Base-by-base conservation (phyloP, 345 rosid genomes). In the Pseudoturritis turrita region DNA sequence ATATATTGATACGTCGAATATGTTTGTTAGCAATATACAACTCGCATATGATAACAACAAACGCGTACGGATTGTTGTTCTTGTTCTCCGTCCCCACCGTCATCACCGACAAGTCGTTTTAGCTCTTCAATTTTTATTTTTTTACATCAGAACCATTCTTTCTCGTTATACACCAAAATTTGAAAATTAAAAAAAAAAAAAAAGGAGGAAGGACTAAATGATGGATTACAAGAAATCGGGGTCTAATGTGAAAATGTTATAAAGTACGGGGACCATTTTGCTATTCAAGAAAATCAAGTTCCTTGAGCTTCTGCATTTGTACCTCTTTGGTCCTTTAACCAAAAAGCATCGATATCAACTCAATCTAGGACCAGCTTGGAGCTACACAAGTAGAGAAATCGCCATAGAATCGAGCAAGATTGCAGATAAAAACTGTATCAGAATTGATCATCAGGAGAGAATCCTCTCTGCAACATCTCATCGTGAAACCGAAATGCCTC, bases 401-500 rank as follows among this genome's bases (percentile, higher is more conserved):
- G 26, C 45, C 18, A 21, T 5, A 37, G 17, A 56, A 33, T 10
- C 7, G 8, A 36, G 45, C 9, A 69, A 45, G n/a, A 44, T 6
- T 52, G 6, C 56, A 37, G 21, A n/a, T n/a, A 59, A 13, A 5
- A 65, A 62, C 43, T 49, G 61, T 53, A 41, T 66, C 78, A 83
- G 65, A 85, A 90, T 15, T 76, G 62, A 72, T 83, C 96, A 64
- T 92, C 97, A 6, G 93, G 98, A 58, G 85, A 86, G 74, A 92
- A 85, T 12, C 98, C 96, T 72, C 86, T 83, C 55, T 68, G 86
- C 66, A 92, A 70, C 96, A 92, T 92, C 81, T 92, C 92, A 70
- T 88, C 88, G 70, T 92, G 98, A 68, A 83, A 85, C 43, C 85
- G 79, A 83, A 92, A 92, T 43, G 96, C 96, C 63, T 82, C 95